phyloP scores from a whole-genome alignment of 2,329 filamentous ascomycete genomes.

The Ophiognomonia clavigignenti-juglandacearum region DNA sequence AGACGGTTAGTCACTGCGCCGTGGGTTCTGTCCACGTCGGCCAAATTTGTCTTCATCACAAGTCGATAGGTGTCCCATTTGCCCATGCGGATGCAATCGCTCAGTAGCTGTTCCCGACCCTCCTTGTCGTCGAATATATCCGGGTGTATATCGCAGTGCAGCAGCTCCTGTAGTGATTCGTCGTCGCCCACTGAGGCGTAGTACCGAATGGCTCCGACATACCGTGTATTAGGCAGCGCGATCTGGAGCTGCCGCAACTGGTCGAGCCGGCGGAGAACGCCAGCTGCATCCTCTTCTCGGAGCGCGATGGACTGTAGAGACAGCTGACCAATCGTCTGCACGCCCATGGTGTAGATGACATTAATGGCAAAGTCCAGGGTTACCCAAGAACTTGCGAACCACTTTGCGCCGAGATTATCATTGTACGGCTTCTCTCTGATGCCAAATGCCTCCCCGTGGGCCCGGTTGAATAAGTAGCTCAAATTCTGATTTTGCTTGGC shows the following conservation, averaged over 20 bases:
- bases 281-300: conserved; percentile 51
- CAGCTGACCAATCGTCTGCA: conserved; percentile 67
- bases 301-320: conserved; percentile 74
- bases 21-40: conserved; percentile 25
- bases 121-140: conserved; percentile 47
- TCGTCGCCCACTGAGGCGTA: conserved; percentile 57
- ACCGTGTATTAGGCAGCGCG: conserved; percentile 55
- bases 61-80: conserved; percentile 39
- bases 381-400: conserved; percentile 71
- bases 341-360: conserved; percentile 64
- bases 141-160: conserved; percentile 48
- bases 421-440: conserved; percentile 47
- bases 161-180: conserved; percentile 38
- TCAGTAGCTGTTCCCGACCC: conserved; percentile 34
- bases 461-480: conserved; percentile 31
- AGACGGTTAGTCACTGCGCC: conserved; percentile 29
- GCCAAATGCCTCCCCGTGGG: conserved; percentile 34
- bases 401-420: conserved; percentile 69
- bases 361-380: conserved; percentile 68
- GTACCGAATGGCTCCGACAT: conserved; percentile 59
- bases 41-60: conserved; percentile 38
- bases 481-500: conserved; percentile 19
- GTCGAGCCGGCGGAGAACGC: conserved; percentile 54
- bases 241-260: conserved; percentile 61
- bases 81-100: conserved; percentile 27